phyloP scores from a whole-genome alignment of 305 asterid genomes.

The Ruellia speciosa region DNA sequence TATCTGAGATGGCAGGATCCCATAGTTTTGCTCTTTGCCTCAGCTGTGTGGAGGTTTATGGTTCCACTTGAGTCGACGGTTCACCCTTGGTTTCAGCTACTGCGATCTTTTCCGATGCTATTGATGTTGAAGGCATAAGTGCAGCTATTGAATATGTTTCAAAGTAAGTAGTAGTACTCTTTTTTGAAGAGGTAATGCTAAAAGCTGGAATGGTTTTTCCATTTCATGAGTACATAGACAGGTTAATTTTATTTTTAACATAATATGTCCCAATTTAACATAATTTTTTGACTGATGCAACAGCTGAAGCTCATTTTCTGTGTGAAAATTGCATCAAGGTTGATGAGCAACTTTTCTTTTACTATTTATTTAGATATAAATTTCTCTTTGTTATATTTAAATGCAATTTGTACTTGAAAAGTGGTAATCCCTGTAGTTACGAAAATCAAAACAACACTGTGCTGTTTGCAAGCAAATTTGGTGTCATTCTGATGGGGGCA shows the following conservation, averaged over 20 bases:
- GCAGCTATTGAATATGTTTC: no score
- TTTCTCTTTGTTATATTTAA: constrained; percentile 8
- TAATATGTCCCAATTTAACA: constrained; percentile 14
- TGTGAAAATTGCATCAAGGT: constrained; percentile 92
- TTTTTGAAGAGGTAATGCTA: constrained; percentile 8
- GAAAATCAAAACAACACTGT: constrained; percentile 78
- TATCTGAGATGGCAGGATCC: no score
- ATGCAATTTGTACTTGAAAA: constrained; percentile 15
- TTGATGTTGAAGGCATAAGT: no score
- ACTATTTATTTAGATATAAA: neutral
- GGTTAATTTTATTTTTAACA: constrained; percentile 37
- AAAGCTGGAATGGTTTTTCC: constrained; percentile 91
- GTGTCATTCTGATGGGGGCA: constrained; percentile 94
- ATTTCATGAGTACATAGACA: constrained; percentile 66
- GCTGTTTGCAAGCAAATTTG: constrained; percentile 82
- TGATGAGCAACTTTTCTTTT: neutral
- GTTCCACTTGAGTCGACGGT: no score
- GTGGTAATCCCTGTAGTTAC: constrained; percentile 40
- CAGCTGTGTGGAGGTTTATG: no score
- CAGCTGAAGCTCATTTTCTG: constrained; percentile 36
- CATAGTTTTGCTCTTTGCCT: no score
- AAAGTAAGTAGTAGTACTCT: no score
- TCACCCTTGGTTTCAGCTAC: no score
- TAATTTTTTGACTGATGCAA: constrained; percentile 27
- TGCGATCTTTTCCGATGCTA: no score